Evolutionary conservation across 805 yeast genomes (phyloP).

Genomic region (Wickerhamiella australiensis): DNA sequence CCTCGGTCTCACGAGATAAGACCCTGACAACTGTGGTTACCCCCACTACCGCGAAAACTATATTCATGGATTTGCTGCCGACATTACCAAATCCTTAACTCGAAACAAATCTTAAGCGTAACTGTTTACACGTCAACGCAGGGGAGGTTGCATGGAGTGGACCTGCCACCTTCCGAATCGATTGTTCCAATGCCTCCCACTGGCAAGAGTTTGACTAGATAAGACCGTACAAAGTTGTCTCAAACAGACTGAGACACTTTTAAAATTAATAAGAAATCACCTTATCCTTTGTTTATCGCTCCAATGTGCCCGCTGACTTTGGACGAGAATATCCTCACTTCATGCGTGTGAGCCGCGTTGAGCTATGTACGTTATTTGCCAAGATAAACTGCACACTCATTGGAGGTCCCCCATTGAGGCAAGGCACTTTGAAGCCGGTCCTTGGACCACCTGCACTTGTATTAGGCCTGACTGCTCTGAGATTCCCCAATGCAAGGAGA

Average conservation of each 20-base stretch:
- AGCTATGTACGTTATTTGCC: not conserved
- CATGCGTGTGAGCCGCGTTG: not conserved
- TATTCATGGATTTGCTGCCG: not conserved
- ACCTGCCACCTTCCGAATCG: not conserved
- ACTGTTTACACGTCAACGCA: not conserved
- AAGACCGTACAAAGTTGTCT: not conserved
- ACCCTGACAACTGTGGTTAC: no score
- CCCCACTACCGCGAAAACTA: not conserved
- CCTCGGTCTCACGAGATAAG: no score
- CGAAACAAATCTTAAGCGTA: not conserved
- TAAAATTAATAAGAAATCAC: not conserved
- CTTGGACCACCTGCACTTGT: no score
- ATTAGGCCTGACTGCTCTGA: no score
- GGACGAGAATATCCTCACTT: not conserved
- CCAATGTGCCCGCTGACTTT: not conserved
- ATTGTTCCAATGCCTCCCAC: not conserved
- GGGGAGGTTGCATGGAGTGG: not conserved
- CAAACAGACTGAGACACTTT: not conserved
- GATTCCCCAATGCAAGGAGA: no score
- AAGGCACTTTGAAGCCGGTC: no score
- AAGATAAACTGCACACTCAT: no score
- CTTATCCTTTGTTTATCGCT: not conserved
- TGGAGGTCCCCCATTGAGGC: no score
- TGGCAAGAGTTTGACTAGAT: not conserved
- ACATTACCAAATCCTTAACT: not conserved